Conservation (phyloP, 2,329 filamentous ascomycete species). For the Aspergillus sp. region DNA sequence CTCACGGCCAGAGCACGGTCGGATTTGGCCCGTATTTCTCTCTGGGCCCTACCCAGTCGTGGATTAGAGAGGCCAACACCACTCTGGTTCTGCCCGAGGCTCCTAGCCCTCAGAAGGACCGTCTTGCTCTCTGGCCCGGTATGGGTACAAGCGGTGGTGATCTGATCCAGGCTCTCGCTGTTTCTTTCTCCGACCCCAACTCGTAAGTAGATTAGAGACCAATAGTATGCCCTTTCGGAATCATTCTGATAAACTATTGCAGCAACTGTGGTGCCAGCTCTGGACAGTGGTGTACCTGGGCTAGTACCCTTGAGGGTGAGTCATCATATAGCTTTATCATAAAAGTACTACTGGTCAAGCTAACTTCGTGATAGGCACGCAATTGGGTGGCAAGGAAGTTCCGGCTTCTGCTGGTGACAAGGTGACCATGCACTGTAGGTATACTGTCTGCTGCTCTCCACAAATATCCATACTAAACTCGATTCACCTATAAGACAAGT, state of each 20-base stretch:
- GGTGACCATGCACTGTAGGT: constrained; percentile 32
- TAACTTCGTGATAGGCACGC: constrained; percentile 8
- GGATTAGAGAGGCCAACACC: constrained; percentile 35
- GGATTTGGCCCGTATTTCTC: constrained; percentile 36
- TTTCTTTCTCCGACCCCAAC: constrained; percentile 29
- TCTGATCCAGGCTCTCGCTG: constrained; percentile 35
- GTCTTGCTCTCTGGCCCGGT: constrained; percentile 37
- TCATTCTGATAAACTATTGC: too few relatives aligned
- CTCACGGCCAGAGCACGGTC: constrained; percentile 20
- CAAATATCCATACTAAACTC: too few relatives aligned
- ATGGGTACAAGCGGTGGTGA: constrained; percentile 37
- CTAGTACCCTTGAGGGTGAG: constrained; percentile 32
- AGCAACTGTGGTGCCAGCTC: constrained; percentile 26
- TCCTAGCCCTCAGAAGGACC: constrained; percentile 28
- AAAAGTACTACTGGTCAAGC: fast-evolving
- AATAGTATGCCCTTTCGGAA: too few relatives aligned
- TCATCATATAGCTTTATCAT: not conserved
- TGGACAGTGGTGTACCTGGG: constrained; percentile 38
- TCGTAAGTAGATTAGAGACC: constrained; percentile 22
- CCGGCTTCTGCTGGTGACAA: constrained; percentile 29
- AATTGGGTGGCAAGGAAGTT: constrained; percentile 31
- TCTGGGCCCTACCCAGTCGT: constrained; percentile 33
- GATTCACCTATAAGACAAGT: constrained; percentile 25
- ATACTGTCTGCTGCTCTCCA: too few relatives aligned
- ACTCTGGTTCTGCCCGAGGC: constrained; percentile 32